Evolutionary conservation across 768 basidiomycete genomes (phyloP).

Genomic region (Tricholoma saponaceum): DNA sequence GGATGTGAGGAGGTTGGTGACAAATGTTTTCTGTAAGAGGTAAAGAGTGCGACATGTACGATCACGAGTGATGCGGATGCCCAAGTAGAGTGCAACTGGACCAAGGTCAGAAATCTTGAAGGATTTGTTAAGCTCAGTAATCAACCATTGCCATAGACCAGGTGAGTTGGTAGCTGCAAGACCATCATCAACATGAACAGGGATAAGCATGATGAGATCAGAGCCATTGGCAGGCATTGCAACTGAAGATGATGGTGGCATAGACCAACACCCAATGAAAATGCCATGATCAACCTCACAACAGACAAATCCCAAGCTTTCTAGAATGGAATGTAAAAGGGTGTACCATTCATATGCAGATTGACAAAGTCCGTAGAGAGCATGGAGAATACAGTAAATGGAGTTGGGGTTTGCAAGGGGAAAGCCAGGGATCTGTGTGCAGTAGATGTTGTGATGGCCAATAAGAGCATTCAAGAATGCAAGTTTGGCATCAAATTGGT

Average conservation of each 20-base stretch:
- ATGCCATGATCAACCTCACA: slow-evolving; percentile 11
- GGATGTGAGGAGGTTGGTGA: not conserved
- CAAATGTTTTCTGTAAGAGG: not conserved
- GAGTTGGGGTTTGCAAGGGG: slow-evolving; percentile 8
- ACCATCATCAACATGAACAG: slow-evolving; percentile 25
- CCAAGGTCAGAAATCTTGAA: slow-evolving; percentile 1
- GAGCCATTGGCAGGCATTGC: slow-evolving; percentile 3
- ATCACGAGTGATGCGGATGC: not conserved
- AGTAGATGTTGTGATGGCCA: no score
- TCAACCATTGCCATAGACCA: slow-evolving; percentile 18
- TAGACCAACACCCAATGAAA: slow-evolving; percentile 7
- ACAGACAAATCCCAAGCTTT: slow-evolving; percentile 9
- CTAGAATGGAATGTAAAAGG: no score
- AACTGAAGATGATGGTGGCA: slow-evolving; percentile 12
- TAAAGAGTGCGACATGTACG: not conserved
- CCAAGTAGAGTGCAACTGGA: not conserved
- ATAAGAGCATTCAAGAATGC: slow-evolving; percentile 13
- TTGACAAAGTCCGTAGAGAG: no score
- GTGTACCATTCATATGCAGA: no score
- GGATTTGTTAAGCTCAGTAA: slow-evolving; percentile 9
- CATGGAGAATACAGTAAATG: slow-evolving; percentile 11
- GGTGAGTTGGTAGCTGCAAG: slow-evolving; percentile 16
- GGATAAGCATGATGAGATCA: slow-evolving; percentile 15
- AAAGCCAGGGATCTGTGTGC: slow-evolving; percentile 7
- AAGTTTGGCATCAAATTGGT: slow-evolving; percentile 22